Evolutionary conservation across 495 filamentous ascomycete species (phyloP).

Genomic region (Xylaria sp.): DNA sequence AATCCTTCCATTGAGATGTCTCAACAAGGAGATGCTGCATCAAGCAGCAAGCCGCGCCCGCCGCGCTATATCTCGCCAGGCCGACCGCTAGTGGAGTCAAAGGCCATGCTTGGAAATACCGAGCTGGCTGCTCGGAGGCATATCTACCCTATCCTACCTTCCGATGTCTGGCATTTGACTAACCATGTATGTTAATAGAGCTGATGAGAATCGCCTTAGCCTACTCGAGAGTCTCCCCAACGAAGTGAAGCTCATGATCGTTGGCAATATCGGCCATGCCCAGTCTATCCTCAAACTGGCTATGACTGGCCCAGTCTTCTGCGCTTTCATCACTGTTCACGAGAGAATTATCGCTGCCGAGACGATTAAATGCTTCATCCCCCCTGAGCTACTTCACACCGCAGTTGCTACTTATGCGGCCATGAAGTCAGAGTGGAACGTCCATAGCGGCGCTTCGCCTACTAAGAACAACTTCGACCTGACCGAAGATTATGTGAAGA

Average conservation of each 20-base stretch:
- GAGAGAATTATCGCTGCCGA: background rate
- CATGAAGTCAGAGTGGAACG: background rate
- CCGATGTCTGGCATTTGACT: background rate
- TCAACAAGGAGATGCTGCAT: background rate
- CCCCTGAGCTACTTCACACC: background rate
- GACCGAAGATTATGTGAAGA: background rate
- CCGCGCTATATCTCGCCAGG: background rate
- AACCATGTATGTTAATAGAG: background rate
- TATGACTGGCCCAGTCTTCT: background rate
- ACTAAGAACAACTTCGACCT: too few species aligned
- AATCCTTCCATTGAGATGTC: background rate
- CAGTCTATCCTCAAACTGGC: background rate
- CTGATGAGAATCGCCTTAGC: background rate
- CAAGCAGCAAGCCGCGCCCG: background rate
- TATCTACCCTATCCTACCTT: background rate
- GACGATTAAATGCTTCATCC: background rate
- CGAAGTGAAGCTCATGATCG: background rate
- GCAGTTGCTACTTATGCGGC: background rate
- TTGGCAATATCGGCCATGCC: background rate
- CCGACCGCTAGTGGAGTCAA: background rate
- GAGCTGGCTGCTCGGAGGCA: background rate
- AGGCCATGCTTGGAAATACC: background rate
- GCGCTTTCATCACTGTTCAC: background rate
- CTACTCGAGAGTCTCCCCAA: background rate
- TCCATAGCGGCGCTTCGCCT: background rate